Percentiles rank a stretch among this genome's conserved stretches.
phyloP scores from a whole-genome alignment of 2,329 filamentous ascomycete species.

The Epichloe gansuensis region DNA sequence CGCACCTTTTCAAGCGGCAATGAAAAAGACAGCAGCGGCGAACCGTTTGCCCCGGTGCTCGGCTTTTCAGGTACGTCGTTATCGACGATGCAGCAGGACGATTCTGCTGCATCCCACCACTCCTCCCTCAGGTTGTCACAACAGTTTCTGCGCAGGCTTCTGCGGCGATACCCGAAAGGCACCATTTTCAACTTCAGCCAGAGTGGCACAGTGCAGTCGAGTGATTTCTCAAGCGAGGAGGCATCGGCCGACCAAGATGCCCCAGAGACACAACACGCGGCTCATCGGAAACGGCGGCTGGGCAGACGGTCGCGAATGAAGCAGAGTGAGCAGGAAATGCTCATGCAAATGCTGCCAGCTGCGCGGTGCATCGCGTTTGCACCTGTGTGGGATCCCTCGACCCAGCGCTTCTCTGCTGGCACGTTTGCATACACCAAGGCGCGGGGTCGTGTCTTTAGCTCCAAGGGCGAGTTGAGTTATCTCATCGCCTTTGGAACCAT shows the following conservation, averaged over 20 bases:
- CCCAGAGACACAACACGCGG: neutral
- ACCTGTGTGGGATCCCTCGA: constrained; percentile 34
- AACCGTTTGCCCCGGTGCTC: constrained; percentile 15
- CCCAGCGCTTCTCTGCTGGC: constrained; percentile 35
- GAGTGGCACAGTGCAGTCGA: constrained; percentile 22
- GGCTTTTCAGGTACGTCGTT: constrained; percentile 22
- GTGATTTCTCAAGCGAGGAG: constrained; percentile 18
- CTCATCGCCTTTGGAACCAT: constrained; percentile 39
- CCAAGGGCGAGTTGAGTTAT: constrained; percentile 36
- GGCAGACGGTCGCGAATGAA: constrained; percentile 5
- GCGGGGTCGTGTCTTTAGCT: constrained; percentile 30
- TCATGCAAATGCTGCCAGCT: constrained; percentile 26
- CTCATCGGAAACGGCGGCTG: neutral
- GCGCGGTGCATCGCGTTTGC: constrained; percentile 35
- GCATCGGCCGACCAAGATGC: neutral
- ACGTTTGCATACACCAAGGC: constrained; percentile 36
- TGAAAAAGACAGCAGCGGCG: constrained; percentile 1
- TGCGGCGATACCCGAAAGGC: constrained; percentile 32
- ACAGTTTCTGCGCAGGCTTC: constrained; percentile 26
- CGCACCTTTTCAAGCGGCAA: neutral
- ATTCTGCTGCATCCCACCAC: constrained; percentile 7
- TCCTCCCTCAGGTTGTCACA: constrained; percentile 21
- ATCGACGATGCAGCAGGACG: constrained; percentile 21
- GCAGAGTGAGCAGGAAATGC: constrained; percentile 12
- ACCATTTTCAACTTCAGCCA: constrained; percentile 33